phyloP scores from a whole-genome alignment of 352 stramenopile species.

The Halophytophthora polymorphica region DNA sequence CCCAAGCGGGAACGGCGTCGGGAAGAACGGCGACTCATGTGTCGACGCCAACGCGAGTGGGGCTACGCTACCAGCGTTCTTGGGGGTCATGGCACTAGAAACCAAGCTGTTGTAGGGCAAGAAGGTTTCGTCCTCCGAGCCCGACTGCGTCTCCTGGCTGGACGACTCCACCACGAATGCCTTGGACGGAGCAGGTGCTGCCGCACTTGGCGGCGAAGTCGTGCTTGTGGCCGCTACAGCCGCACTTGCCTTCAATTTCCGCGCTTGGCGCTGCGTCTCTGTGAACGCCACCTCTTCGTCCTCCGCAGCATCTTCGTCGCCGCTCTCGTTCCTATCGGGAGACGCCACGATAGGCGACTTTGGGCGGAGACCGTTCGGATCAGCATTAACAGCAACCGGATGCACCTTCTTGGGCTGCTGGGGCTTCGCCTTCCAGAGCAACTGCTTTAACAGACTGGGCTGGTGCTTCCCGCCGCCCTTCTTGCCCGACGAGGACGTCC shows the following conservation, averaged over 20 bases:
- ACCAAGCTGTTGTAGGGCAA: slow-evolving; percentile 24
- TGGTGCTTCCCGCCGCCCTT: slow-evolving; percentile 5
- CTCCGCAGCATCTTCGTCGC: slow-evolving; percentile 18
- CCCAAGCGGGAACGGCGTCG: slow-evolving; percentile 26
- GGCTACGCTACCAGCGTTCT: too few species aligned
- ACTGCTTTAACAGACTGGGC: slow-evolving; percentile 41
- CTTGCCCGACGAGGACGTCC: neutral
- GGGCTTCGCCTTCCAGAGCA: slow-evolving; percentile 60
- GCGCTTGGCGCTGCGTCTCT: slow-evolving; percentile 28
- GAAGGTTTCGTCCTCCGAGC: slow-evolving; percentile 54
- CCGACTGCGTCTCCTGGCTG: slow-evolving; percentile 72
- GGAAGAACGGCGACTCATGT: slow-evolving; percentile 17
- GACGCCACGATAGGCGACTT: neutral
- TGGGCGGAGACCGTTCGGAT: slow-evolving; percentile 4
- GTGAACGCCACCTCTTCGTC: slow-evolving; percentile 46
- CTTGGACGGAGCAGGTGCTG: slow-evolving; percentile 2
- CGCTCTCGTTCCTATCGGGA: slow-evolving; percentile 3
- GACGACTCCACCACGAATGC: slow-evolving; percentile 37
- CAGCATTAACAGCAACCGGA: neutral
- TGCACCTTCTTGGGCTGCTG: slow-evolving; percentile 12
- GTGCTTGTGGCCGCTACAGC: slow-evolving; percentile 14
- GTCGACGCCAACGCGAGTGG: slow-evolving; percentile 11
- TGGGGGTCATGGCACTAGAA: too few species aligned
- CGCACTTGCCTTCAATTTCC: slow-evolving; percentile 39
- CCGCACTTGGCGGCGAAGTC: slow-evolving; percentile 9